A percentile compares a stretch with the other conserved stretches of the same genome.
Conservation (phyloP, 2,329 filamentous ascomycete genomes). For the Cladophialophora exuberans region DNA sequence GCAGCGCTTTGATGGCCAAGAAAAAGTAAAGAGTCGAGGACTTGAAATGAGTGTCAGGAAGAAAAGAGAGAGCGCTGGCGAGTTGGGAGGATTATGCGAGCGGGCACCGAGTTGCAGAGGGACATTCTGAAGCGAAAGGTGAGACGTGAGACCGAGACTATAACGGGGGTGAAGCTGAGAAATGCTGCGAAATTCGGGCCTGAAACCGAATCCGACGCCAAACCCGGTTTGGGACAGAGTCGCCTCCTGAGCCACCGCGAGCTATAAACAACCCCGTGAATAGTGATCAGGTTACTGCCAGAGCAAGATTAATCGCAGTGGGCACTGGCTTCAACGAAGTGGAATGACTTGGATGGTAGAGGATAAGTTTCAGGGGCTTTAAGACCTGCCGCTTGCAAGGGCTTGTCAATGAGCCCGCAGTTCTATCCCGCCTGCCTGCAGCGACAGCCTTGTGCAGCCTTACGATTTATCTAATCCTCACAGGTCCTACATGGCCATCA, state of each 20-base stretch:
- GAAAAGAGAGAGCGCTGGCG: neutral
- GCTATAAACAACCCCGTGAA: no score
- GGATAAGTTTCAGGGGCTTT: no score
- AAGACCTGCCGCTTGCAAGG: no score
- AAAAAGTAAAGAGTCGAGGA: neutral
- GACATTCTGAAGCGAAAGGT: neutral
- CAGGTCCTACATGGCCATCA: no score
- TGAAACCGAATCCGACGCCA: conserved; percentile 12
- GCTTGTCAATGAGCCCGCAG: neutral
- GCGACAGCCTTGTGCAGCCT: conserved; percentile 9
- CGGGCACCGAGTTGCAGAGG: conserved; percentile 7
- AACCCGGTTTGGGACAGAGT: conserved; percentile 3
- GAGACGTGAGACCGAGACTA: conserved; percentile 5
- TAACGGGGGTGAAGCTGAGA: conserved; percentile 16
- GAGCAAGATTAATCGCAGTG: no score
- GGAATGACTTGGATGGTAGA: no score
- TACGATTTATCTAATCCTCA: neutral
- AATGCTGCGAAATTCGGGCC: conserved; percentile 2
- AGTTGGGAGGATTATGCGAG: neutral
- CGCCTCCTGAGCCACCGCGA: conserved; percentile 6
- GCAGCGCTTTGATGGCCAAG: neutral
- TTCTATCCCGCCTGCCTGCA: conserved; percentile 4
- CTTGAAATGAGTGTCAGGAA: conserved; percentile 8
- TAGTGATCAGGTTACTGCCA: no score
- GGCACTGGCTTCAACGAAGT: no score